Conservation (phyloP, 257 asterid species). For the Rubia yunnanensis region DNA sequence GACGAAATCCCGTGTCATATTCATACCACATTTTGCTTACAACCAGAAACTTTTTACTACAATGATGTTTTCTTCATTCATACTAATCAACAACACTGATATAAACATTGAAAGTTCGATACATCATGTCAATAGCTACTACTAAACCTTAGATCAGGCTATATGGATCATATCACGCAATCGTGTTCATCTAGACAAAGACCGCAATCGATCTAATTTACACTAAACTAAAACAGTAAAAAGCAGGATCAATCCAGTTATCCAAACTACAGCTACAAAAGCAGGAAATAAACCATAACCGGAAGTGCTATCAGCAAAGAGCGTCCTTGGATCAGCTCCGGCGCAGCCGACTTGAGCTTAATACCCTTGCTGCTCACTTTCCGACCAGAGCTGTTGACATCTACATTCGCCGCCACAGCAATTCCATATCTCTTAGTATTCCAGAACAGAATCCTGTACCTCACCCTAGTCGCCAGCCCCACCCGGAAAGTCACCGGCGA, state of each 20-base stretch:
- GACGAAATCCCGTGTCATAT: neutral
- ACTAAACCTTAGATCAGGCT: neutral
- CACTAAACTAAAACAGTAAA: neutral
- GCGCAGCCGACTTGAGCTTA: slow-evolving; percentile 43
- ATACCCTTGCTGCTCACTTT: slow-evolving; percentile 36
- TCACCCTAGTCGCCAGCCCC: slow-evolving; percentile 46
- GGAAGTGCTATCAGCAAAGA: slow-evolving; percentile 7
- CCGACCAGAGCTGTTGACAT: slow-evolving; percentile 41
- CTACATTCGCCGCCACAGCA: slow-evolving; percentile 33
- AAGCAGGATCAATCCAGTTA: neutral
- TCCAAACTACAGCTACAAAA: neutral
- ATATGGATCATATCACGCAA: neutral
- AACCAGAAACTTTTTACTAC: neutral
- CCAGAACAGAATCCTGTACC: slow-evolving; percentile 49
- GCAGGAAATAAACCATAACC: slow-evolving; percentile 11
- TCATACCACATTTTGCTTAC: neutral
- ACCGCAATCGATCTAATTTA: neutral
- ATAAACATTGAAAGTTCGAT: neutral
- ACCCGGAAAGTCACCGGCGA: slow-evolving; percentile 43
- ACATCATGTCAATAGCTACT: too few relatives aligned
- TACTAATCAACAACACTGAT: too few relatives aligned
- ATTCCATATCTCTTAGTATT: slow-evolving; percentile 31
- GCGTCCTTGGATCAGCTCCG: slow-evolving; percentile 2
- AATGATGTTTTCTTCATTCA: neutral
- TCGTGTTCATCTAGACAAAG: neutral